phyloP scores from a whole-genome alignment of 2,329 filamentous ascomycete species.

The Cladosporium sphaerospermum region DNA sequence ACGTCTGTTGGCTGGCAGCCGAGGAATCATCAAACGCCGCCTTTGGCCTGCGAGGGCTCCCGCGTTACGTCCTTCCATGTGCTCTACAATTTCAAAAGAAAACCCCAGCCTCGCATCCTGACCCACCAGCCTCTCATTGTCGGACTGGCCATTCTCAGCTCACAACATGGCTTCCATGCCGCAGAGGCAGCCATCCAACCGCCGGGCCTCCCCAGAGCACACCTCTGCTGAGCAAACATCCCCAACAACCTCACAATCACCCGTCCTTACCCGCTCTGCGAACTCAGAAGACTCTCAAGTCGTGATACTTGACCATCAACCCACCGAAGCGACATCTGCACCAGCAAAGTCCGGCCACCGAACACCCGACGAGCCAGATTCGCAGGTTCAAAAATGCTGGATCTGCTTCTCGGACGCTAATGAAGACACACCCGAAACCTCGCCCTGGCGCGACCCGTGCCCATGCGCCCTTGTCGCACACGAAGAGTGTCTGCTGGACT shows the following conservation, averaged over 20 bases:
- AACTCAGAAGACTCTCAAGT: slow-evolving; percentile 43
- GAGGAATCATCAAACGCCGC: too few relatives aligned
- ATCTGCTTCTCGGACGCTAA: slow-evolving; percentile 63
- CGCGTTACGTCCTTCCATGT: too few relatives aligned
- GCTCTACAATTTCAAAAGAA: too few relatives aligned
- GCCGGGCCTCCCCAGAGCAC: slow-evolving; percentile 23
- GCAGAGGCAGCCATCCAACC: slow-evolving; percentile 29
- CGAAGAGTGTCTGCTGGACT: slow-evolving; percentile 81
- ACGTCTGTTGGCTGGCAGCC: too few relatives aligned
- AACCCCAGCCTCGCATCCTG: too few relatives aligned
- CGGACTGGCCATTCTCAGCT: too few relatives aligned
- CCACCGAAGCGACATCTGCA: slow-evolving; percentile 12
- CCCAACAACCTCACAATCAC: slow-evolving; percentile 16
- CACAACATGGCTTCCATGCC: slow-evolving; percentile 8
- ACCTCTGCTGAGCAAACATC: slow-evolving; percentile 13
- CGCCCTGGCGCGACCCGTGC: slow-evolving; percentile 80
- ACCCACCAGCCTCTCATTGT: too few relatives aligned
- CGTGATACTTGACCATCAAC: slow-evolving; percentile 36
- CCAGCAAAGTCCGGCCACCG: slow-evolving; percentile 13
- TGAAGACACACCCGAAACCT: slow-evolving; percentile 55
- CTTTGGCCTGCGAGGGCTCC: too few relatives aligned
- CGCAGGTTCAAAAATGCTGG: slow-evolving; percentile 54
- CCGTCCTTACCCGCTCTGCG: slow-evolving; percentile 30
- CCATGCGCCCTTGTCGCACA: slow-evolving; percentile 87
- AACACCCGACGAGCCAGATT: slow-evolving; percentile 24